Evolutionary conservation across 2,329 filamentous ascomycete species (phyloP), one percentile per base, ranked within the genome.

Genomic region (Aspergillus ochraceus): DNA sequence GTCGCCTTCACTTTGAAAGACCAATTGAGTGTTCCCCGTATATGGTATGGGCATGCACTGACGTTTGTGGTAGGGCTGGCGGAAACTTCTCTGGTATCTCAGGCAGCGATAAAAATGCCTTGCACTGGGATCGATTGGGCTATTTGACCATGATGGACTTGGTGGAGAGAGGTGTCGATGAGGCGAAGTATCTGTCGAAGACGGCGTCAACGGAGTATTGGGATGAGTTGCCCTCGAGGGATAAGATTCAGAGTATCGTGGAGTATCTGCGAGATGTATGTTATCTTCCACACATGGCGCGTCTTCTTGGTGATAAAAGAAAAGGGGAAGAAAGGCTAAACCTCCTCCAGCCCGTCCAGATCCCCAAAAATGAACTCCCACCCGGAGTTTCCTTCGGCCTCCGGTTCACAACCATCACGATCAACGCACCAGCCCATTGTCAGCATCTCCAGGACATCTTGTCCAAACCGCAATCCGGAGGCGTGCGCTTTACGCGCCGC

Each of bases 31-130:
- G 10, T 42, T 14, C 2, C 26, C 30, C 30, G 10, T 10, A 6
- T 36, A 10, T 10, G 0, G 30, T 29, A 6, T 42, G 9, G 14
- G 30, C 55, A 1, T 22, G 26, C n/a, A 11, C 20, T 50, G 12
- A 52, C 30, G 5, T 36, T n/a, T 14, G 6, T 52, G 8, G 4
- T 19, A 65, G 77, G 76, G 78, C 78, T 10, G 78, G 78, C 2
- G 78, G 75, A 59, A 80, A 80, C 62, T 80, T 80, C 62, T 80
- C 78, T 0, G 77, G 76, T 45, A 77, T 80, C 49, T 79, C 78
- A 0, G 77, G 77, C 22, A 73, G 64, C 14, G 77, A 80, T 53
- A 60, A 67, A 19, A 80, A 80, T 52, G 78, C 77, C 0, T 60
- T 80, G 47, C 73, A 72, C 29, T 80, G 78, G 78, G 79, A 81